Conservation (phyloP, 768 basidiomycete genomes). For the Exidia glandulosa region DNA sequence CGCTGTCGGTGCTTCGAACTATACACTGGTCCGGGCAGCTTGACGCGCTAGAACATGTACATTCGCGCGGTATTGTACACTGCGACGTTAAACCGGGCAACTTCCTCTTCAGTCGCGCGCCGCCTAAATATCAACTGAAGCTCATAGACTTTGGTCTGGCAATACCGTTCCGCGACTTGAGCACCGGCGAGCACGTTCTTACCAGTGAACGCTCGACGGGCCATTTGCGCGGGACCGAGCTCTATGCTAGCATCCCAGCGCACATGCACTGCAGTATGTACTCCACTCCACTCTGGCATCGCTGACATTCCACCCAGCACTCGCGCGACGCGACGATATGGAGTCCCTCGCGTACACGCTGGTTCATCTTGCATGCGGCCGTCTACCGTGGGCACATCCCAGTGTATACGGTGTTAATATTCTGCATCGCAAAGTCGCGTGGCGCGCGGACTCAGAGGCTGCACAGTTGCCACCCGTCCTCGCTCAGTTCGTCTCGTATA, state of each 20-base stretch:
- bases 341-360: conserved; percentile 77
- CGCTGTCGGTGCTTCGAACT: too few relatives aligned
- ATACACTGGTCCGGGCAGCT: too few relatives aligned
- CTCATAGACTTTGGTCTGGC: conserved; percentile 69
- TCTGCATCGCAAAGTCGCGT: conserved; percentile 2
- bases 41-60: not conserved
- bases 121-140: not conserved
- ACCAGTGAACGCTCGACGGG: conserved; percentile 61
- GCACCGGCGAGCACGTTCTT: conserved; percentile 58
- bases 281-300: too few relatives aligned
- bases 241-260: conserved; percentile 66
- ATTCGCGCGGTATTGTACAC: not conserved
- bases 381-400: conserved; percentile 71
- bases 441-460: conserved; percentile 44
- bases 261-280: conserved; percentile 69
- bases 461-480: conserved; percentile 73
- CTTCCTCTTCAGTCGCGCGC: not conserved
- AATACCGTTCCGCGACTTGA: conserved; percentile 68
- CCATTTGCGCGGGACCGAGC: conserved; percentile 66
- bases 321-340: conserved; percentile 57
- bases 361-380: conserved; percentile 69
- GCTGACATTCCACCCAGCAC: too few relatives aligned
- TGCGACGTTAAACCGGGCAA: not conserved
- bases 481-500: conserved; percentile 69
- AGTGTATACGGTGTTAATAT: conserved; percentile 36